Percentiles rank a stretch among this genome's conserved stretches.
phyloP scores from a whole-genome alignment of 2,329 filamentous ascomycete genomes.

The Didymella segeticola region DNA sequence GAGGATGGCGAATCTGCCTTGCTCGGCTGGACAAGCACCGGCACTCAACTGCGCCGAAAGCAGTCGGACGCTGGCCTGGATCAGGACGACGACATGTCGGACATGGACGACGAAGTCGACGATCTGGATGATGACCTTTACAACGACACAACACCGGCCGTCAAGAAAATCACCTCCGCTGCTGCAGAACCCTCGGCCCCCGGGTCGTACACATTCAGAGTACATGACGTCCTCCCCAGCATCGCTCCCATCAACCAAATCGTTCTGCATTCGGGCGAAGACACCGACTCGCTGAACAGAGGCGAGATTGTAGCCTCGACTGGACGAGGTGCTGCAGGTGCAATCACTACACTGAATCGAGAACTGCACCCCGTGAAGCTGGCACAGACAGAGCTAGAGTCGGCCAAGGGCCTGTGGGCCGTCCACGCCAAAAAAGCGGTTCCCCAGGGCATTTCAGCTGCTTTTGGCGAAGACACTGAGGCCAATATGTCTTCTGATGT shows the following conservation, averaged over 20 bases:
- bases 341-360: slow-evolving; percentile 77
- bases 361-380: slow-evolving; percentile 77
- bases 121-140: slow-evolving; percentile 69
- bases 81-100: slow-evolving; percentile 51
- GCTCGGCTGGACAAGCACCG: slow-evolving; percentile 75
- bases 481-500: slow-evolving; percentile 55
- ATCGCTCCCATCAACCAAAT: slow-evolving; percentile 81
- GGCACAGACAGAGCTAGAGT: slow-evolving; percentile 73
- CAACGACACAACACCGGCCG: slow-evolving; percentile 61
- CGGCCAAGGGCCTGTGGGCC: slow-evolving; percentile 81
- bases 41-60: slow-evolving; percentile 64
- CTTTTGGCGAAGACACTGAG: slow-evolving; percentile 53
- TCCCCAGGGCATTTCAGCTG: slow-evolving; percentile 62
- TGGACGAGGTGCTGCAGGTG: slow-evolving; percentile 70
- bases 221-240: slow-evolving; percentile 79
- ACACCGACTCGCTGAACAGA: slow-evolving; percentile 31
- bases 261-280: slow-evolving; percentile 63
- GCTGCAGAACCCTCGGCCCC: slow-evolving; percentile 55
- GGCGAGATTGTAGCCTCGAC: slow-evolving; percentile 64
- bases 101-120: slow-evolving; percentile 62
- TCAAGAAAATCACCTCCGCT: slow-evolving; percentile 49
- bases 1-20: slow-evolving; percentile 82
- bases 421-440: slow-evolving; percentile 72
- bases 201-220: slow-evolving; percentile 73
- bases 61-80: slow-evolving; percentile 68